phyloP scores from a whole-genome alignment of 495 filamentous ascomycete species.

The Aspergillus egyptiacus region DNA sequence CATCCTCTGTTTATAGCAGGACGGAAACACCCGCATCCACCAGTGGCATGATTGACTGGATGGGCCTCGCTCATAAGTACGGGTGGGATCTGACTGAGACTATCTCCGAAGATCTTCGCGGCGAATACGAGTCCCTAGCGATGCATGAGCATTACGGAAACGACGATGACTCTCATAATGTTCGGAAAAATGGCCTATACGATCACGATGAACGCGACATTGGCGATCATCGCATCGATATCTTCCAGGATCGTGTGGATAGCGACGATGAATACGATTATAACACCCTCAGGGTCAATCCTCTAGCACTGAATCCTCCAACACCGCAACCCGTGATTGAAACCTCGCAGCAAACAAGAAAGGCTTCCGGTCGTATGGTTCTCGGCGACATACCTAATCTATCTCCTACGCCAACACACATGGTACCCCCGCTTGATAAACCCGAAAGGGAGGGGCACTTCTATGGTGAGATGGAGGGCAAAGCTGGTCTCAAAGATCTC shows the following conservation, averaged over 20 bases:
- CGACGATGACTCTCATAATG: constrained; percentile 24
- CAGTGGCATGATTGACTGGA: constrained; percentile 34
- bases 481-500: constrained; percentile 22
- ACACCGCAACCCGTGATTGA: constrained; percentile 38
- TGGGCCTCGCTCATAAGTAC: constrained; percentile 28
- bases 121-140: constrained; percentile 39
- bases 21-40: constrained; percentile 33
- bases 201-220: constrained; percentile 34
- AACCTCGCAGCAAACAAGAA: constrained; percentile 19
- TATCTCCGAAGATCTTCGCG: constrained; percentile 33
- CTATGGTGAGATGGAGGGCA: constrained; percentile 34
- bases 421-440: constrained; percentile 17
- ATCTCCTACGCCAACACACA: constrained; percentile 22
- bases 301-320: constrained; percentile 48
- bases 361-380: constrained; percentile 21
- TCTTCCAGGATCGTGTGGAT: constrained; percentile 45
- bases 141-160: constrained; percentile 34
- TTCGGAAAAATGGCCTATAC: constrained; percentile 19
- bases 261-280: constrained; percentile 32
- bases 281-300: constrained; percentile 36
- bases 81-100: constrained; percentile 27
- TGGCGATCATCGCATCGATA: constrained; percentile 35
- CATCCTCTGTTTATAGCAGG: constrained; percentile 41
- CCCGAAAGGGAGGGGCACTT: constrained; percentile 27
- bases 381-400: constrained; percentile 34